A percentile compares a stretch with the other conserved stretches of the same genome.
These are phyloP conservation scores for Lentinus tigrinus DNA, from an alignment of 768 basidiomycete species.

Conservation along the genomic window DNA sequence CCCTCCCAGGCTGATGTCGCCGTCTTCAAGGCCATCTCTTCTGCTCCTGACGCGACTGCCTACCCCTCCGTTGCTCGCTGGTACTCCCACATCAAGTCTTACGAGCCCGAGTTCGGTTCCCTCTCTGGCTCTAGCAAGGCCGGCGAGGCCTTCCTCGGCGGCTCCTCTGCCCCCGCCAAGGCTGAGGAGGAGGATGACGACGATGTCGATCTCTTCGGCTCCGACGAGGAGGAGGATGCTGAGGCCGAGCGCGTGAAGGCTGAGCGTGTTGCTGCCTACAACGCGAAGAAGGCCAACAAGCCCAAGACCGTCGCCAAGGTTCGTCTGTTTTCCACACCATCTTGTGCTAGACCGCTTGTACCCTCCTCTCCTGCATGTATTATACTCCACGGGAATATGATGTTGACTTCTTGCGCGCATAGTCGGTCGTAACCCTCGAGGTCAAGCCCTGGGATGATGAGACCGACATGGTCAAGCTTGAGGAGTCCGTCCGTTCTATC, in stretches of 20 bases:
- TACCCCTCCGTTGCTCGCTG: constrained; percentile 82
- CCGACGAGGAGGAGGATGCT: constrained; percentile 49
- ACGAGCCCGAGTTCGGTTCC: constrained; percentile 69
- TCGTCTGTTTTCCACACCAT: constrained; percentile 16
- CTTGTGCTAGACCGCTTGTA: background rate
- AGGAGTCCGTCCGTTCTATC: constrained; percentile 80
- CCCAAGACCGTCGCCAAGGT: constrained; percentile 89
- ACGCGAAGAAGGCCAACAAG: constrained; percentile 90
- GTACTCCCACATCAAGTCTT: constrained; percentile 94
- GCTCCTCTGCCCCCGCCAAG: constrained; percentile 44
- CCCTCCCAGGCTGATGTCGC: constrained; percentile 94
- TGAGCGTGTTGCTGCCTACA: constrained; percentile 91
- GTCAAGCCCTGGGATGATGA: constrained; percentile 99
- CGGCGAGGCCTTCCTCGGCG: constrained; percentile 67
- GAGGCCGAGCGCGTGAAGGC: constrained; percentile 64
- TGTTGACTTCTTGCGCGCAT: constrained; percentile 5
- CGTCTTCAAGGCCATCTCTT: constrained; percentile 79
- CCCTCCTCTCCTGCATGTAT: constrained; percentile 6
- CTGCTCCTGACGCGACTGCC: constrained; percentile 60
- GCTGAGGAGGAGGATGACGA: constrained; percentile 40
- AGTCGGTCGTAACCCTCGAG: constrained; percentile 98
- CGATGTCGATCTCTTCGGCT: constrained; percentile 78
- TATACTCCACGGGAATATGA: constrained; percentile 1
- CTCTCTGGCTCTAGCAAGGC: constrained; percentile 87
- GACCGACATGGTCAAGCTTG: constrained; percentile 91